Evolutionary conservation across 495 filamentous ascomycete species (phyloP), one percentile per base, ranked within the genome.

Genomic region (Evernia prunastri): DNA sequence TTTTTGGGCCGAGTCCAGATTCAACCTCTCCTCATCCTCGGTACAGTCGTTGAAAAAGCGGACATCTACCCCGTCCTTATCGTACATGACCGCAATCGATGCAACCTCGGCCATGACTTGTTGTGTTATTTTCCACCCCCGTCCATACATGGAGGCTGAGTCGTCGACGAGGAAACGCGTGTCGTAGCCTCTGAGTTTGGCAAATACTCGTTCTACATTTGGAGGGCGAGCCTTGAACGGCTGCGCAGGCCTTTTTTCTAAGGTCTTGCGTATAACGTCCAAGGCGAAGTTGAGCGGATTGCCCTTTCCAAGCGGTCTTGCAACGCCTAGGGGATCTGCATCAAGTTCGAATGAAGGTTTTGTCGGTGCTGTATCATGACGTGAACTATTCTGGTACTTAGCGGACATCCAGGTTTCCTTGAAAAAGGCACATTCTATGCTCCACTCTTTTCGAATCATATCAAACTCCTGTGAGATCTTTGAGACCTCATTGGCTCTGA

Each of bases 91-190:
- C 75, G 92, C 94, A 70, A 96, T 87, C 0, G 88, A 87, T 0
- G 91, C 82, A 72, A 97, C 91, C 58, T 83, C 79, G 17, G 83
- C 77, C 11, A 97, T 83, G 37, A 88, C 90, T 12, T 80, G 73
- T 33, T 81, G 77, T 35, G 88, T 87, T 74, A 95, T 89, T 15
- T 74, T 71, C 93, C 93, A 97, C 45, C 81, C 80, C 17, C 70
- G 65, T 58, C 86, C 89, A 17, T 77, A 76, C 93, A 97, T 97
- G 70, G 87, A 91, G 33, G 84, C 82, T 49, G 87, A 90, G 81
- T 97, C 94, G 72, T 97, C 93, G 69, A 97, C 89, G 0, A 97
- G 77, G 77, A 97, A 93, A 56, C 91, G 75, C 27, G 92, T 97
- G 80, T 97, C 90, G 73, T 96, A 97, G 56, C 29, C 51, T 37